These are phyloP conservation scores for Stephania cephalantha DNA, from an alignment of 164 flowering plant species.

Conservation along the genomic window DNA sequence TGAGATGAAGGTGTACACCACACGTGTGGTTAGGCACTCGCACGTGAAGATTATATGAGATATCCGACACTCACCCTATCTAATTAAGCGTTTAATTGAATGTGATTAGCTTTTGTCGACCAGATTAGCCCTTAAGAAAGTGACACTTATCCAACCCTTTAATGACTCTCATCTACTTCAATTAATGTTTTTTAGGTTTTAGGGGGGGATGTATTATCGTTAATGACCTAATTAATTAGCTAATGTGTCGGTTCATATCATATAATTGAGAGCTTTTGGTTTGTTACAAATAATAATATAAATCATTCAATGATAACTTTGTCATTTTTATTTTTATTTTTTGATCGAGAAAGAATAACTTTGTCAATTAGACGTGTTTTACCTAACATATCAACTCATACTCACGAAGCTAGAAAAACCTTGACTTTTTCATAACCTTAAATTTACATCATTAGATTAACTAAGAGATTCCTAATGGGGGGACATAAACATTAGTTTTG, in stretches of 20 bases:
- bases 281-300: too few species aligned
- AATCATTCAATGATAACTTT: too few species aligned
- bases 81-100: conserved; percentile 1
- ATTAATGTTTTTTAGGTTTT: neutral
- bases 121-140: conserved; percentile 5
- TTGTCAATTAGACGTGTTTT: neutral
- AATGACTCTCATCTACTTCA: neutral
- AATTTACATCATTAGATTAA: neutral
- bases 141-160: conserved; percentile 9
- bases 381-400: neutral
- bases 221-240: neutral
- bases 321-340: too few species aligned
- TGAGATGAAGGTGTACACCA: too few species aligned
- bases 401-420: neutral
- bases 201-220: neutral
- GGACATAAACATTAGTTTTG: neutral
- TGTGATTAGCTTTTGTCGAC: conserved; percentile 1
- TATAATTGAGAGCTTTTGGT: neutral
- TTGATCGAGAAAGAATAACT: too few species aligned
- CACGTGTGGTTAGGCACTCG: conserved; percentile 7
- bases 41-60: neutral
- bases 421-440: neutral
- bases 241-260: neutral
- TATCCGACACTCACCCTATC: conserved; percentile 3
- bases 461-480: neutral